phyloP scores from a whole-genome alignment of 495 filamentous ascomycete species.

The Penicillium atrosanguineum region DNA sequence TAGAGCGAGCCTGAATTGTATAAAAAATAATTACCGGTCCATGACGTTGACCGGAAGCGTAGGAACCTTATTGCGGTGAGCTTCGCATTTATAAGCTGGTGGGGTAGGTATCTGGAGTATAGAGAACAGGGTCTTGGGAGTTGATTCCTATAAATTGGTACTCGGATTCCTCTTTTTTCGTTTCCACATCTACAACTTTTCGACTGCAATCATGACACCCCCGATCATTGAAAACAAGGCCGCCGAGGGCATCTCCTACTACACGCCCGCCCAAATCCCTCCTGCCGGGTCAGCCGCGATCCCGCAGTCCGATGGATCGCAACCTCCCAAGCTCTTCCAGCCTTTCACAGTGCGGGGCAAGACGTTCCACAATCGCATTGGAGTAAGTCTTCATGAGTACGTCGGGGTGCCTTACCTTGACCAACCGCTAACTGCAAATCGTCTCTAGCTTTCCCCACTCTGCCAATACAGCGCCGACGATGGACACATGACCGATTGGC shows the following conservation, averaged over 20 bases:
- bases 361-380: constrained; percentile 47
- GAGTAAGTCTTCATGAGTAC: constrained; percentile 2
- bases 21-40: background rate
- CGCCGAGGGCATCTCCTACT: constrained; percentile 56
- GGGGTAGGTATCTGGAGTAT: background rate
- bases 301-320: constrained; percentile 53
- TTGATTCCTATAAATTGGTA: background rate
- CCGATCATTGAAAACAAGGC: constrained; percentile 40
- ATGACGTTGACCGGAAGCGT: background rate
- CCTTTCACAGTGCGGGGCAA: constrained; percentile 59
- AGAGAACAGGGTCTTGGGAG: background rate
- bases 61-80: background rate
- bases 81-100: constrained; percentile 22
- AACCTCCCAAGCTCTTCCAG: constrained; percentile 65
- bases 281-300: constrained; percentile 61
- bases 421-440: background rate
- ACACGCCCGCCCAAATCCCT: constrained; percentile 58
- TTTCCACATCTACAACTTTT: background rate
- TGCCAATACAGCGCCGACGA: constrained; percentile 67
- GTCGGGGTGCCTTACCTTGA: background rate
- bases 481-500: constrained; percentile 58
- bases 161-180: background rate
- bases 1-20: no score
- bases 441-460: constrained; percentile 45
- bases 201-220: constrained; percentile 1